phyloP scores from a whole-genome alignment of 192 early-diverging fungal species.

The Coemansia asiatica region DNA sequence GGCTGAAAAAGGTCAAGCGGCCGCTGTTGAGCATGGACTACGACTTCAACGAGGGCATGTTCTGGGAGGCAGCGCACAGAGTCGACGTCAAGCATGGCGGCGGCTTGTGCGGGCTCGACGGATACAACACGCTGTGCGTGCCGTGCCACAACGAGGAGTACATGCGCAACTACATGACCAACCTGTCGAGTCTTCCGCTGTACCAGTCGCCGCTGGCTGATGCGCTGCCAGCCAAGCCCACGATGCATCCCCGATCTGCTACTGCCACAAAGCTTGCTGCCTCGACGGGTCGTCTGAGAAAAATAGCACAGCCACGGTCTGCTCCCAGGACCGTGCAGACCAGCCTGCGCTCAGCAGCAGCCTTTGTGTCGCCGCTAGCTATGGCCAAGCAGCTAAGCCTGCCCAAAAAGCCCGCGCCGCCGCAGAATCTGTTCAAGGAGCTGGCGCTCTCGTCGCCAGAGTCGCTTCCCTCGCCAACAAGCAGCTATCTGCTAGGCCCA shows the following conservation, averaged over 20 bases:
- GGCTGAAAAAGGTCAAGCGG: constrained; percentile 27
- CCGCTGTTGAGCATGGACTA: constrained; percentile 32
- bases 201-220: constrained; percentile 17
- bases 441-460: constrained; percentile 16
- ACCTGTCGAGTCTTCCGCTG: constrained; percentile 19
- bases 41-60: constrained; percentile 45
- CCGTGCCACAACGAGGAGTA: constrained; percentile 46
- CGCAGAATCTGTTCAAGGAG: neutral
- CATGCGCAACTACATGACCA: constrained; percentile 35
- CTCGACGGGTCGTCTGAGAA: neutral
- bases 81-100: constrained; percentile 51
- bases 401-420: neutral
- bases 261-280: neutral
- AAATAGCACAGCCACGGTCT: neutral
- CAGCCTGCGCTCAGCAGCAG: neutral
- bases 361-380: neutral
- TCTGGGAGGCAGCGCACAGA: constrained; percentile 53
- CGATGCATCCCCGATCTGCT: neutral
- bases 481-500: neutral
- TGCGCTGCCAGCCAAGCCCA: neutral
- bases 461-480: constrained; percentile 21
- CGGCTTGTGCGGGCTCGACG: constrained; percentile 49
- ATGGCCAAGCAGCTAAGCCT: neutral
- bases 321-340: constrained; percentile 7
- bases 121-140: constrained; percentile 48